Evolutionary conservation across 2,329 filamentous ascomycete genomes (phyloP).

Genomic region (Cercospora sesami): DNA sequence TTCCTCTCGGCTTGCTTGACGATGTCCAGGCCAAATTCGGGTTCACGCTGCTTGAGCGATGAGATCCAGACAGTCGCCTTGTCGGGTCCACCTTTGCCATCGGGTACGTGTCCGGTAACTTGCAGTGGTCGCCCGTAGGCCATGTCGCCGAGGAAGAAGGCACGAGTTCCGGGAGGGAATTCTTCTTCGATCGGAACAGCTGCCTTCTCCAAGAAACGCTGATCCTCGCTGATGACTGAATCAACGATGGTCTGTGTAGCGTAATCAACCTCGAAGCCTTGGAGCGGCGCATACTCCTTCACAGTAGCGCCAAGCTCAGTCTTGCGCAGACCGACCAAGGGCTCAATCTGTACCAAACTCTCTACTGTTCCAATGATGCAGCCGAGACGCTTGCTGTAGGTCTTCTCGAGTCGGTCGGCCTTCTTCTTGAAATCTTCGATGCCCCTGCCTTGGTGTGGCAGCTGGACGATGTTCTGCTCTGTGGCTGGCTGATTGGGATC

Average conservation of each 20-base stretch:
- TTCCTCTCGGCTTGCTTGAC: slow-evolving; percentile 68
- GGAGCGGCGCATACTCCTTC: slow-evolving; percentile 87
- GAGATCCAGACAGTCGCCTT: slow-evolving; percentile 80
- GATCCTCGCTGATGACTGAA: slow-evolving; percentile 83
- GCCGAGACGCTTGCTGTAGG: slow-evolving; percentile 87
- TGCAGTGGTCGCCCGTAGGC: slow-evolving; percentile 90
- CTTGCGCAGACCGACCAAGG: slow-evolving; percentile 87
- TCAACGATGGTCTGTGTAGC: slow-evolving; percentile 91
- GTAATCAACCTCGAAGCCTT: slow-evolving; percentile 83
- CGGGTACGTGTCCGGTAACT: slow-evolving; percentile 65
- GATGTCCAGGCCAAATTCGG: slow-evolving; percentile 76
- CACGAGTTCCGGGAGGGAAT: slow-evolving; percentile 77
- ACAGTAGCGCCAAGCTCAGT: slow-evolving; percentile 86
- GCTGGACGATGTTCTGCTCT: slow-evolving; percentile 59
- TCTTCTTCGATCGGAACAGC: slow-evolving; percentile 90
- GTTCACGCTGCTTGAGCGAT: slow-evolving; percentile 68
- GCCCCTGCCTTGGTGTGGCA: slow-evolving; percentile 71
- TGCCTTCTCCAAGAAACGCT: slow-evolving; percentile 85
- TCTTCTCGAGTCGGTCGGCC: slow-evolving; percentile 76
- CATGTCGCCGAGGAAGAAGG: slow-evolving; percentile 92
- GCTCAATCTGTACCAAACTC: slow-evolving; percentile 85
- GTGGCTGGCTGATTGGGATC: slow-evolving; percentile 46
- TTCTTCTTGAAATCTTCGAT: slow-evolving; percentile 84
- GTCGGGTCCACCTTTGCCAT: slow-evolving; percentile 58
- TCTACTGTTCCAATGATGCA: slow-evolving; percentile 85